Evolutionary conservation across 257 asterid genomes (phyloP), one percentile per base, ranked within the genome.

Genomic region (Rehmannia glutinosa): DNA sequence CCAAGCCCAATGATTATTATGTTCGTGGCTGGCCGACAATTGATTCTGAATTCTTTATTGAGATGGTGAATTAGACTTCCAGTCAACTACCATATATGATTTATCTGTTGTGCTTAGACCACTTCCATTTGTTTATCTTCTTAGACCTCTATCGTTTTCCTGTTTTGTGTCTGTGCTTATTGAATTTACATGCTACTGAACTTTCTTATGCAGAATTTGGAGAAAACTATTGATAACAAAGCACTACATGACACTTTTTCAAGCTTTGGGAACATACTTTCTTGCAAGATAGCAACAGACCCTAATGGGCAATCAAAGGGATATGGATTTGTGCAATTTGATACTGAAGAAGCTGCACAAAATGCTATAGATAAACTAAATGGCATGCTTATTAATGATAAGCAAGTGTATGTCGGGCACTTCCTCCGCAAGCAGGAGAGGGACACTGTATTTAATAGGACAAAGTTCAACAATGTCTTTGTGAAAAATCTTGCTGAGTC

Each of bases 271-370:
- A 86, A 72, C 73, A 84, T 86, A 64, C 81, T 86, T 45, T 84
- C 94, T n/a, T 86, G 94, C 86, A 86, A 86, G 75, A 84, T 86
- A 24, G 81, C 90, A 5, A 82, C 88, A 21, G 94, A 86, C 60
- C 39, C 76, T 50, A 78, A 68, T 51, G 94, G 90, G 8, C 94
- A 81, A 50, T 86, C 94, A 0, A 84, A 69, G 74, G 94, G 94
- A 28, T 82, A 86, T 53, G 94, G 94, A 23, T 86, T 84, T 78
- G 94, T 86, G 4, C 94, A 86, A 68, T 86, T 78, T 64, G 88
- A 78, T 27, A 15, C 62, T 16, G 88, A 80, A 56, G 90, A 81
- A 25, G 72, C 82, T 19, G 90, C 94, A 41, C 83, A 80, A 58
- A 74, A 9, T 46, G 94, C 94, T 52, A 86, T 86, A 47, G 86